Base-by-base conservation (phyloP, 2,329 filamentous ascomycete species). In the Scedosporium aurantiacum region DNA sequence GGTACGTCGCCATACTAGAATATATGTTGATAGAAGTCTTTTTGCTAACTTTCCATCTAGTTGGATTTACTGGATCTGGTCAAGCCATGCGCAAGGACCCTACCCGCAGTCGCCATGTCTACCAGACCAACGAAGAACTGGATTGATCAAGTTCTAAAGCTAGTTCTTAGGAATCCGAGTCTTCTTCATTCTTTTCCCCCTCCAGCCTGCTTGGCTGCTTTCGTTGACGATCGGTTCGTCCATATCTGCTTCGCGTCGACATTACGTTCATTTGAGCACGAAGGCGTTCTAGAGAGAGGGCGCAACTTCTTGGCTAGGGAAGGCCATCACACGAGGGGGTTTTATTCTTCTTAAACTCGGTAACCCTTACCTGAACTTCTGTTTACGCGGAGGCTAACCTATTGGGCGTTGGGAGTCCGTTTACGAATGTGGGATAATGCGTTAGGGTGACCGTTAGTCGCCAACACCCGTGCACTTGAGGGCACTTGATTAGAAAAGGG, bases 31-130 rank as follows among this genome's bases (percentile, higher is more conserved):
- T 2, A 16, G 5, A 6, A 50, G 54, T 6, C 3, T 52, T 27
- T 40, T 54, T 60, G 61, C 70, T 71, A 62, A 71, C 63, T 14
- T 27, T 10, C n/a, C 10, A 41, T 61, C 18, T 66, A 97, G 94
- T 99, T 70, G 94, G 94, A 40, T 97, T 99, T 70, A 96, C 91
- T 7, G 94, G 94, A 64, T 97, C 92, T 61, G 94, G 94, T 63
- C 91, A 96, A 75, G 82, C 88, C 66, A 97, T 97, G 94, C 89
- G 91, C 68, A 97, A 96, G 74, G 94, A 97, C 71, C 84, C 85
- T 57, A 85, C 87, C 64, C 83, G 92, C 70, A 88, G 83, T 71
- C 87, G 91, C 68, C 91, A 96, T 71, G 87, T 94, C 66, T 95
- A 96, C 74, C 85, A 93, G 73, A 81, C 86, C 67, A 86, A 82